Conservation (phyloP, 192 early-diverging fungal genomes). For the Coemansia sp. region DNA sequence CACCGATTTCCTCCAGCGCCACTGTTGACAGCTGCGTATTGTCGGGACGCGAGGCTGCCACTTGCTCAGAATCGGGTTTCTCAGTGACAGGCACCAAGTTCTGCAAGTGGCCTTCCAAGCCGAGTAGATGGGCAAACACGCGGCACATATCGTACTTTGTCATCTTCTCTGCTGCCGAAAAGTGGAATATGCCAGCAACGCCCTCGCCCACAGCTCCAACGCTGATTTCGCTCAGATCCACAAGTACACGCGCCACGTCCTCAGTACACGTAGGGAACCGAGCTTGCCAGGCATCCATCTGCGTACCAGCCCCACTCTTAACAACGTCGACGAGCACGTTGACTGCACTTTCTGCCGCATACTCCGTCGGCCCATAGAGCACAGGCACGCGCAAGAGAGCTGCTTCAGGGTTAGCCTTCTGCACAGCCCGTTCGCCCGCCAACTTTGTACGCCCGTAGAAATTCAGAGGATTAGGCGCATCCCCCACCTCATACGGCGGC, state of each 20-base stretch:
- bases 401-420: slow-evolving; percentile 57
- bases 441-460: slow-evolving; percentile 84
- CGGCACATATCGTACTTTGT: slow-evolving; percentile 51
- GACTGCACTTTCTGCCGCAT: slow-evolving; percentile 74
- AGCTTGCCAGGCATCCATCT: slow-evolving; percentile 70
- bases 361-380: slow-evolving; percentile 69
- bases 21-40: slow-evolving; percentile 33
- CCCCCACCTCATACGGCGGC: slow-evolving; percentile 76
- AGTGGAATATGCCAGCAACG: slow-evolving; percentile 39
- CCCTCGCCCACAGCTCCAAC: slow-evolving; percentile 7
- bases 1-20: slow-evolving; percentile 29
- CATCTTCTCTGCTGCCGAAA: slow-evolving; percentile 35
- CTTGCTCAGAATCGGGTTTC: slow-evolving; percentile 10
- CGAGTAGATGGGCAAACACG: slow-evolving; percentile 34
- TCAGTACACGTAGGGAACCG: slow-evolving; percentile 84
- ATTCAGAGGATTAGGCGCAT: slow-evolving; percentile 74
- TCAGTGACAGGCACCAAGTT: slow-evolving; percentile 22
- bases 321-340: slow-evolving; percentile 72
- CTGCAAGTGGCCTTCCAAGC: background rate
- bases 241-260: slow-evolving; percentile 71
- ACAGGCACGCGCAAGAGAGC: slow-evolving; percentile 80
- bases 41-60: slow-evolving; percentile 35
- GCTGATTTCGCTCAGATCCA: slow-evolving; percentile 60
- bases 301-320: slow-evolving; percentile 26
- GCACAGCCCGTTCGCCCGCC: slow-evolving; percentile 69